Base-by-base conservation (phyloP, 2,329 filamentous ascomycete species). In the Remersonia thermophila region DNA sequence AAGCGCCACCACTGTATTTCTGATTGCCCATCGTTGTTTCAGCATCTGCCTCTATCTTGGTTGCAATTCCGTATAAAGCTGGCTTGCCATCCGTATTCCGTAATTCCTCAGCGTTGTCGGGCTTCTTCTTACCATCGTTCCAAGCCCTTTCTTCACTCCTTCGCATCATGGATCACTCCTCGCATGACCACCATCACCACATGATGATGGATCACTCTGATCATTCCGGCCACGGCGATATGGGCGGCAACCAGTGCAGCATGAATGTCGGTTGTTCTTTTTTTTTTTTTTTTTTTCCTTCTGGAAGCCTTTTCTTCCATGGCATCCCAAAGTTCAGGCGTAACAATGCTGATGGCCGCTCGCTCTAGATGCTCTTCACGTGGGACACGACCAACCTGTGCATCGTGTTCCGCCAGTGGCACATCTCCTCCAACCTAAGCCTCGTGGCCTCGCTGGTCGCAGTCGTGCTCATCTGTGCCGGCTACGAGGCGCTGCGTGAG, bases 341-440 rank as follows among this genome's bases (percentile, higher is more conserved):
- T n/a, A n/a, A n/a, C n/a, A n/a, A n/a, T n/a, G n/a, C n/a, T n/a
- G n/a, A n/a, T n/a, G n/a, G n/a, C n/a, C n/a, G n/a, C n/a, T n/a
- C 26, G 3, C 14, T 9, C 14, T 49, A 94, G 86, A 96, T 95
- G 89, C 77, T 96, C 48, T 98, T 98, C 67, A 96, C 86, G 43
- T 98, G 89, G 89, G 77, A 86, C 58, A 89, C 87, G 3, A 74
- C 70, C 38, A 82, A 96, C 62, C 83, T 98, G 46, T 98, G 91
- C 71, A 93, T 98, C 60, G 75, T 98, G 59, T 98, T 96, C 69
- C 72, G 71, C 50, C 76, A 79, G 61, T 98, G 91, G 91, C 87
- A 83, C 62, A 64, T 98, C 58, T 77, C 71, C 43, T 77, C 79
- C 42, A 77, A 78, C 3, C 53, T 73, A 35, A 81, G 81, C 25